Base-by-base conservation (phyloP, 805 yeast species). In the Wickerhamomyces rabaulensis region DNA sequence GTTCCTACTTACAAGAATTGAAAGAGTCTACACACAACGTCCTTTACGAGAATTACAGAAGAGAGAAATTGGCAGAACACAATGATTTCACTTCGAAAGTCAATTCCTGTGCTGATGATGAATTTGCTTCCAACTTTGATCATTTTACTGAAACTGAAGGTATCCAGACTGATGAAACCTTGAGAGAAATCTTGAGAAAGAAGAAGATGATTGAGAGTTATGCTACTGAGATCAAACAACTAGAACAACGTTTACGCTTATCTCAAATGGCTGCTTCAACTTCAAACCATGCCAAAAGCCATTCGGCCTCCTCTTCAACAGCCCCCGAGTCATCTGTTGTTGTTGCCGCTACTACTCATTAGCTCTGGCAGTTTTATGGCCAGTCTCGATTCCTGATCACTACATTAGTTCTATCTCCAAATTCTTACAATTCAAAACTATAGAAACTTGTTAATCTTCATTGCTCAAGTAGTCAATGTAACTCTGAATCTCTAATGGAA, bases 1-100 rank as follows among this genome's bases (percentile, higher is more conserved):
- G 85, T 45, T 82, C 92, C 5, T 95, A 87, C 66, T 73, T 87
- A 64, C 82, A 82, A 60, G 96, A 88, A 55, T 80, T 88, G 64
- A 87, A 85, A 67, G 95, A 87, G 54, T 70, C 76, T 52, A 88
- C 96, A 3, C 89, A 82, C 62, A 83, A 83, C 57, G 70, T 76
- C 33, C 72, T 88, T 52, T 88, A 88, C 66, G 95, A 88, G 61
- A 78, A 78, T 55, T 88, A 86, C 67, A 79, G 96, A 68, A 83
- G 92, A 17, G 78, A 76, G 56, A 82, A 78, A 44, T 73, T 85
- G 58, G 70, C 40, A 70, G 78, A 48, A 17, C 45, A 44, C 26
- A 50, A 50, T 16, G 27, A 25, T 12, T 41, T 21, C 17, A 13
- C 38, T 17, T 9, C 42, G 2, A 22, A 17, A 16, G 22, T 19